Conservation (phyloP, 495 filamentous ascomycete species). For the Glutinoglossum americanum region DNA sequence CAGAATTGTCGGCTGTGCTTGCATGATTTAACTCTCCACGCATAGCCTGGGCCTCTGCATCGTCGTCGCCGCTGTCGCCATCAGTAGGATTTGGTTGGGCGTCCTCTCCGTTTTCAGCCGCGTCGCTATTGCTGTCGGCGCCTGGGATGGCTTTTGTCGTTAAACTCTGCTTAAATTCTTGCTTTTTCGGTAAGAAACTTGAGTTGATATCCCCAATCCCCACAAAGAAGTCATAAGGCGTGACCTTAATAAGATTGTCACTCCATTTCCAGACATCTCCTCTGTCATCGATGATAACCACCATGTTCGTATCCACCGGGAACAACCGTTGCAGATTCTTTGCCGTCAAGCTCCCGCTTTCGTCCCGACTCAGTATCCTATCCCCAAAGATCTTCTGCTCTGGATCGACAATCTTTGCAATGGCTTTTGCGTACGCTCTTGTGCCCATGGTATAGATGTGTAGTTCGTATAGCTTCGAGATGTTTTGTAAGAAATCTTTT, state of each 20-base stretch:
- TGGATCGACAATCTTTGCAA: constrained; percentile 85
- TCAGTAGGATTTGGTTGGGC: not conserved
- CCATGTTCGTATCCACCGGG: constrained; percentile 96
- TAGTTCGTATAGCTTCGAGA: constrained; percentile 71
- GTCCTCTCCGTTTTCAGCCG: not conserved
- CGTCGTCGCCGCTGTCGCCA: not conserved
- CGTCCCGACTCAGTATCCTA: constrained; percentile 83
- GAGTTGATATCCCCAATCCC: constrained; percentile 99
- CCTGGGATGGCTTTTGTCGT: not conserved
- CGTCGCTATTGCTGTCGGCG: not conserved
- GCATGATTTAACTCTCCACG: not conserved
- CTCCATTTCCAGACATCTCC: constrained; percentile 97
- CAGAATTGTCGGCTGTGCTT: constrained; percentile 23
- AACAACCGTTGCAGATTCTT: constrained; percentile 87
- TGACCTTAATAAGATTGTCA: constrained; percentile 83
- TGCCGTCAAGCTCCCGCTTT: constrained; percentile 75
- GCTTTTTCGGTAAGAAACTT: constrained; percentile 78
- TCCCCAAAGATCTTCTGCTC: constrained; percentile 78
- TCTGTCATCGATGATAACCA: constrained; percentile 93
- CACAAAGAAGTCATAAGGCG: constrained; percentile 90
- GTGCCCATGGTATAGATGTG: constrained; percentile 99
- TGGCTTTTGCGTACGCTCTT: constrained; percentile 73
- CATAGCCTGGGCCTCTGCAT: not conserved
- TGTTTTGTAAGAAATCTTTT: constrained; percentile 54
- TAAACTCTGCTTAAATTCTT: constrained; percentile 29